phyloP scores from a whole-genome alignment of 2,329 filamentous ascomycete genomes.

The Botrytis aclada region DNA sequence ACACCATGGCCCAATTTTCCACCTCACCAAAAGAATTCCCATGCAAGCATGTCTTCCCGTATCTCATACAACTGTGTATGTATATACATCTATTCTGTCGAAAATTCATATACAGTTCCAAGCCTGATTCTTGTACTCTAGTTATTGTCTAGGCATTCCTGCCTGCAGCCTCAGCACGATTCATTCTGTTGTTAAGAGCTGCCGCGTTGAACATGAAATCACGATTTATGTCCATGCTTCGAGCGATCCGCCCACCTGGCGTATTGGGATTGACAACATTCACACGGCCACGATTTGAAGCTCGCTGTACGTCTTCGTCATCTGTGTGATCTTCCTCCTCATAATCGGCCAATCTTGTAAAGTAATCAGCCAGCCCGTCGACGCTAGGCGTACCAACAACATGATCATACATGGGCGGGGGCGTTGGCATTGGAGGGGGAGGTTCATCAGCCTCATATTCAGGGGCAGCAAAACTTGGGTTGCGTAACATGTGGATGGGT shows the following conservation, averaged over 20 bases:
- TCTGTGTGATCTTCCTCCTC: constrained; percentile 34
- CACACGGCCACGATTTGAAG: constrained; percentile 34
- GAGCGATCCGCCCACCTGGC: constrained; percentile 35
- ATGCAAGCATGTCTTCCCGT: neutral
- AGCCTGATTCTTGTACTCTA: neutral
- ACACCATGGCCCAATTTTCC: constrained; percentile 6
- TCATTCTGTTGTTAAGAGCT: constrained; percentile 6
- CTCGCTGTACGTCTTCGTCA: constrained; percentile 33
- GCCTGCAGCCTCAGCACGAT: neutral
- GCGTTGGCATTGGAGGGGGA: constrained; percentile 66
- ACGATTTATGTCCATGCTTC: constrained; percentile 39
- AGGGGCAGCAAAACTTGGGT: constrained; percentile 68
- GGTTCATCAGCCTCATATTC: constrained; percentile 67
- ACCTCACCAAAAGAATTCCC: neutral
- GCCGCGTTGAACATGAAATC: constrained; percentile 36
- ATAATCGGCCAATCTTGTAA: constrained; percentile 48
- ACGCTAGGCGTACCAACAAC: constrained; percentile 54
- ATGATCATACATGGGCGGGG: constrained; percentile 65
- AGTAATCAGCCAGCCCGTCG: constrained; percentile 65
- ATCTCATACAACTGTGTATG: neutral
- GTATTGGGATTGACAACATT: constrained; percentile 37
- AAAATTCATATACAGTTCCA: neutral
- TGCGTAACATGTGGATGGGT: constrained; percentile 65
- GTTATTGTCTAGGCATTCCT: neutral
- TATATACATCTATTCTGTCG: neutral